phyloP scores from a whole-genome alignment of 2,329 filamentous ascomycete species.

The Berkeleyomyces rouxiae region DNA sequence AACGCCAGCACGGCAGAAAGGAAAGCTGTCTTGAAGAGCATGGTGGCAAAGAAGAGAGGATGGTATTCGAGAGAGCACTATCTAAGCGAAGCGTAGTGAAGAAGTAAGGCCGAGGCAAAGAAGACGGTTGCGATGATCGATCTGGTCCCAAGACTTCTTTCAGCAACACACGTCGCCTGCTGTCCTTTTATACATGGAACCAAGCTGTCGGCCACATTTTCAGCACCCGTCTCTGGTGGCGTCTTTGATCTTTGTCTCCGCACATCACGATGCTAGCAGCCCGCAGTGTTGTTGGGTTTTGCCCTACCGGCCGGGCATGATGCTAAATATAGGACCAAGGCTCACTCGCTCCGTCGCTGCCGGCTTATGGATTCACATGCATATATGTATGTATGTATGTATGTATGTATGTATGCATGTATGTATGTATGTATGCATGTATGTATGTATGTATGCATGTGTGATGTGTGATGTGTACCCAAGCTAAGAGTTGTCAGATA shows the following conservation, averaged over 20 bases:
- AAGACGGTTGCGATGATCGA: no score
- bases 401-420: neutral
- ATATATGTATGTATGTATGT: neutral
- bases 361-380: neutral
- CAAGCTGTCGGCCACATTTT: no score
- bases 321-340: neutral
- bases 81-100: neutral
- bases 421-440: neutral
- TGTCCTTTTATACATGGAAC: no score
- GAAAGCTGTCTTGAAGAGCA: slow-evolving; percentile 22
- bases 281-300: neutral
- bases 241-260: neutral
- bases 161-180: no score
- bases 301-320: neutral
- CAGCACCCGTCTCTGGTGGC: no score
- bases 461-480: no score
- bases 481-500: no score
- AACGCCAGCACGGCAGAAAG: slow-evolving; percentile 26
- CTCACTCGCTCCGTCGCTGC: neutral
- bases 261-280: neutral
- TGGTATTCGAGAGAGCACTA: neutral
- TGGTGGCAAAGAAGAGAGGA: slow-evolving; percentile 17
- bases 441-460: no score
- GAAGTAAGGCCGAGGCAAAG: neutral
- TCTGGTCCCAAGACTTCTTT: no score